Conservation (phyloP, 2,329 filamentous ascomycete species). For the Colletotrichum sp. region DNA sequence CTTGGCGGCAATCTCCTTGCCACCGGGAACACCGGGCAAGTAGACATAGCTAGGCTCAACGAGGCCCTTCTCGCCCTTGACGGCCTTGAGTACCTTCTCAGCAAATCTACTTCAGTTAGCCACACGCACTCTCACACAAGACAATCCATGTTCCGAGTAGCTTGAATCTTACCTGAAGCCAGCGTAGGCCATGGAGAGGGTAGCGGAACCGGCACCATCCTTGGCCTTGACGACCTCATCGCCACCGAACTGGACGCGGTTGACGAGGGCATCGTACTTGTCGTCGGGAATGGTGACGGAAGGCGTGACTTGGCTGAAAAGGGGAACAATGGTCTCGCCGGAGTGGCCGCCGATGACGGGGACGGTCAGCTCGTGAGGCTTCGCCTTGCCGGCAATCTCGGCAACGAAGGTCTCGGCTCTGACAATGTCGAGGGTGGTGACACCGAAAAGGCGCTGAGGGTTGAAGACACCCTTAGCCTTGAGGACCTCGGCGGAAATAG, state of each 20-base stretch:
- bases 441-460: constrained; percentile 94
- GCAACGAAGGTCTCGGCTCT: constrained; percentile 97
- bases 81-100: constrained; percentile 89
- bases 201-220: constrained; percentile 88
- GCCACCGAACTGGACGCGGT: constrained; percentile 97
- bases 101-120: constrained; percentile 70
- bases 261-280: constrained; percentile 88
- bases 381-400: constrained; percentile 79
- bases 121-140: constrained; percentile 21
- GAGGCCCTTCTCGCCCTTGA: constrained; percentile 88
- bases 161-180: constrained; percentile 75
- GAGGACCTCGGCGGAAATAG: constrained; percentile 95
- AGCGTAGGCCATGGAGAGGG: constrained; percentile 93
- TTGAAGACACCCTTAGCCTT: constrained; percentile 94
- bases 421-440: constrained; percentile 98
- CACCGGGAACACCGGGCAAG: constrained; percentile 86
- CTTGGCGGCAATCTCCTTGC: constrained; percentile 83
- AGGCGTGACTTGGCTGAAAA: constrained; percentile 91
- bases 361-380: constrained; percentile 82
- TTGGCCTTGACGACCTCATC: constrained; percentile 97
- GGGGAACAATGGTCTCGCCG: constrained; percentile 95
- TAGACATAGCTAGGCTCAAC: constrained; percentile 96
- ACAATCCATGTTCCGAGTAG: background rate
- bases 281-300: constrained; percentile 81
- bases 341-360: constrained; percentile 97